phyloP scores from a whole-genome alignment of 345 rosid genomes.

The Tarenaya hassleriana region DNA sequence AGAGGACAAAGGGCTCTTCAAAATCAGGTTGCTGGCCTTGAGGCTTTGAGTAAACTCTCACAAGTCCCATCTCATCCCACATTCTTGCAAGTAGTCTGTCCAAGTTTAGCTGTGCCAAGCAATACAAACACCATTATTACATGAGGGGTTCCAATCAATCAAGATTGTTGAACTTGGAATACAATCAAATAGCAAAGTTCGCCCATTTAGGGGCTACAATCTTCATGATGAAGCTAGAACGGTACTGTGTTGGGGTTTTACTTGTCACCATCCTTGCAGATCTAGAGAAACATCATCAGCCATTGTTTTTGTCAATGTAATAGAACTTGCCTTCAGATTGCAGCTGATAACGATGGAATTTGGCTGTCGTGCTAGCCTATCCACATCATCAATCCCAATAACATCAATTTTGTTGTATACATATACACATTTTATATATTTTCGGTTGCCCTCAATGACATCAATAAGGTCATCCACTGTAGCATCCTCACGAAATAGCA shows the following conservation, averaged over 20 bases:
- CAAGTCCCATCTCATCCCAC: slow-evolving; percentile 98
- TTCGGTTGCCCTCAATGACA: slow-evolving; percentile 97
- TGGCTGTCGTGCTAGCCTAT: slow-evolving; percentile 85
- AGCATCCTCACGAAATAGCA: slow-evolving; percentile 96
- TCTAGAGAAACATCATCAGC: background rate
- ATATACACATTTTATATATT: slow-evolving; percentile 89
- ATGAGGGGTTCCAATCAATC: slow-evolving; percentile 7
- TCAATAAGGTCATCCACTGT: slow-evolving; percentile 97
- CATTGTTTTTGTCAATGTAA: slow-evolving; percentile 7
- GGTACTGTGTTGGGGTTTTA: background rate
- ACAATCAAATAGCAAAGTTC: too few relatives aligned
- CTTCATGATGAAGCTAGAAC: slow-evolving; percentile 7
- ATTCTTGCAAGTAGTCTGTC: slow-evolving; percentile 91
- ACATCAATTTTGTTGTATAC: slow-evolving; percentile 99
- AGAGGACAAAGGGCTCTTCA: slow-evolving; percentile 81
- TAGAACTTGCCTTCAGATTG: slow-evolving; percentile 76
- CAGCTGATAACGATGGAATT: slow-evolving; percentile 94
- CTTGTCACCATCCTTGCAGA: slow-evolving; percentile 6
- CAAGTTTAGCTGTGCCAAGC: slow-evolving; percentile 71
- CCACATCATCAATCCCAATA: slow-evolving; percentile 92
- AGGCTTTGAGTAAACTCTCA: slow-evolving; percentile 93
- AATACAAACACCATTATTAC: slow-evolving; percentile 16
- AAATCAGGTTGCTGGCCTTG: slow-evolving; percentile 99
- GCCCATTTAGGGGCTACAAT: too few relatives aligned
- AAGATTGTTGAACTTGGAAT: too few relatives aligned